Percentiles rank a stretch among this genome's conserved stretches.
These are phyloP conservation scores for Leucocoprinus leucothites DNA, from an alignment of 768 basidiomycete genomes.

Conservation along the genomic window DNA sequence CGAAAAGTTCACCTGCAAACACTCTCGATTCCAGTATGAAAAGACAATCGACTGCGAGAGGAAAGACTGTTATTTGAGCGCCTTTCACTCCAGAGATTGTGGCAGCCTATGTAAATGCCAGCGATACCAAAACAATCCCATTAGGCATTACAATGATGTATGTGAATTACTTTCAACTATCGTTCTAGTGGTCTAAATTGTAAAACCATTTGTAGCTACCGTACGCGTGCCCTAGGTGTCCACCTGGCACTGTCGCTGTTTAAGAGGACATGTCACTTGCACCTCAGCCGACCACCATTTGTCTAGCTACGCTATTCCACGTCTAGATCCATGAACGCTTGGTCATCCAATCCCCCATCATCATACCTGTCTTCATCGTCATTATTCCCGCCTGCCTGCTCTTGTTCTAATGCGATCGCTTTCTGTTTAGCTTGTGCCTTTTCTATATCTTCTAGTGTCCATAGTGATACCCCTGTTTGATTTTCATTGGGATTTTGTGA, in stretches of 20 bases:
- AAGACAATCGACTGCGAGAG: slow-evolving; percentile 52
- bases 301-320: background rate
- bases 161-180: slow-evolving; percentile 13
- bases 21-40: slow-evolving; percentile 43
- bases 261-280: background rate
- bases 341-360: slow-evolving; percentile 66
- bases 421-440: slow-evolving; percentile 82
- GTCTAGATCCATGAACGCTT: slow-evolving; percentile 51
- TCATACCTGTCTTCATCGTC: slow-evolving; percentile 62
- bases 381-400: slow-evolving; percentile 32
- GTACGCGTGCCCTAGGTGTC: background rate
- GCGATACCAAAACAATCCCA: slow-evolving; percentile 59
- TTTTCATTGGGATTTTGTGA: slow-evolving; percentile 98
- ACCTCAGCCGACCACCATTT: background rate
- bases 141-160: slow-evolving; percentile 49
- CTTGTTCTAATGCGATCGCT: slow-evolving; percentile 53
- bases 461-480: slow-evolving; percentile 90
- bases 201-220: background rate
- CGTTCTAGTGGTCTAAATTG: background rate
- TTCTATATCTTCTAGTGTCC: slow-evolving; percentile 91
- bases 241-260: background rate
- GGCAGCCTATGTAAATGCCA: slow-evolving; percentile 39
- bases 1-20: slow-evolving; percentile 50
- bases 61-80: slow-evolving; percentile 42
- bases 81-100: slow-evolving; percentile 47